Evolutionary conservation across 768 basidiomycete species (phyloP), one percentile per base, ranked within the genome.

Genomic region (Boletus eberwhitei): DNA sequence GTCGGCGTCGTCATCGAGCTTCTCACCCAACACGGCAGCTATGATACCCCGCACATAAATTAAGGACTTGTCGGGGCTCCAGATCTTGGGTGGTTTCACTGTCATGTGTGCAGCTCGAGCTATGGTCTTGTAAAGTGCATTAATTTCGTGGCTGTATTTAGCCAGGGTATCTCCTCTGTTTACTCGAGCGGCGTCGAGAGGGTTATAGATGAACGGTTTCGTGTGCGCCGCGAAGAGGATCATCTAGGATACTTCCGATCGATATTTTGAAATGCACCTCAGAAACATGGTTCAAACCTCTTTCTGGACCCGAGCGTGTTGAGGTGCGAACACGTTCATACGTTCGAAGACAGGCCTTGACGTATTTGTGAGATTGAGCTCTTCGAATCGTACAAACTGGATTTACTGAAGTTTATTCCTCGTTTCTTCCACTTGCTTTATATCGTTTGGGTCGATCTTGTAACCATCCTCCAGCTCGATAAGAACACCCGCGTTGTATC

Each of bases 241-340:
- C 62, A 64, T 63, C 62, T 63, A 16, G 5, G 8, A 5, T 3
- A 36, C 35, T 17, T 26, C 4, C 12, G 11, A 31, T 60, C 12
- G 9, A 17, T 19, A 24, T 45, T 9, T 36, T 12, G 13, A 31
- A 44, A 48, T 16, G 13, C 9, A 0, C 51, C 31, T 19, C 1
- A 19, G 8, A 19, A 37, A 46, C 5, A 36, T 13, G 19, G 4
- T 5, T 16, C 55, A 19, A 39, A 64, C 62, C 62, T 63, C 62
- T 24, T 61, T 64, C 29, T 61, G 63, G 1, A 63, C 46, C 17
- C 62, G 62, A 29, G 62, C 53, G 4, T 64, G 59, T 31, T 61
- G 59, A 9, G 63, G 62, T 19, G 62, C 62, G 6, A 61, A 64
- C 42, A 53, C 41, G 34, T 63, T 63, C 62, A 61, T 53, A 12